Percentiles rank a stretch among this genome's conserved stretches.
Evolutionary conservation across 441 rosid genomes (phyloP).

Genomic region (Eruca vesicaria): DNA sequence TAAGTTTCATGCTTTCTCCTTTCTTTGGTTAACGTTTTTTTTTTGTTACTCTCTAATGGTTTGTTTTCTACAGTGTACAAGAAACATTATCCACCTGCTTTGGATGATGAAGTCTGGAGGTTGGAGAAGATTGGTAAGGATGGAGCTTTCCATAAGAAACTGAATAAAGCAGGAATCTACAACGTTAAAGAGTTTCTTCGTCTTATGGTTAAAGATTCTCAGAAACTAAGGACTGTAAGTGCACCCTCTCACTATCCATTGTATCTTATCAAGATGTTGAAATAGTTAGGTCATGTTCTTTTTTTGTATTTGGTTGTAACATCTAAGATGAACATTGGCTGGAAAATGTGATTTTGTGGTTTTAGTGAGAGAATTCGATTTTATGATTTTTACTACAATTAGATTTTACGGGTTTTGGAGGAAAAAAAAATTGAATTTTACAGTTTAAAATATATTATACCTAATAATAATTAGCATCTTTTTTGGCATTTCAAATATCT

Average conservation of each 20-base stretch:
- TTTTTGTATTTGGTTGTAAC: no score
- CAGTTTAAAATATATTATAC: no score
- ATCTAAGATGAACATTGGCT: no score
- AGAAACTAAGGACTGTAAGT: conserved; percentile 72
- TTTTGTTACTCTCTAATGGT: not conserved
- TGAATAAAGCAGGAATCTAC: conserved; percentile 57
- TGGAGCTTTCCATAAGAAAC: conserved; percentile 91
- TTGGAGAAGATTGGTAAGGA: conserved; percentile 94
- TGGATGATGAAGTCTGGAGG: conserved; percentile 89
- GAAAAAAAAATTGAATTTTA: no score
- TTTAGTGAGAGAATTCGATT: no score
- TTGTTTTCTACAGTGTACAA: conserved; percentile 61
- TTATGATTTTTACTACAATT: no score
- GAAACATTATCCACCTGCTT: conserved; percentile 91
- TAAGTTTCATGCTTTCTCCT: conserved; percentile 29
- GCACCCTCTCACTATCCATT: conserved; percentile 18
- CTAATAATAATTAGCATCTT: no score
- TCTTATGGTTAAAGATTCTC: conserved; percentile 71
- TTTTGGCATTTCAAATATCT: no score
- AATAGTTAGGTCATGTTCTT: no score
- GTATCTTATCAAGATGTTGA: not conserved
- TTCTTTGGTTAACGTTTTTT: not conserved
- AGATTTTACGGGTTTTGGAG: no score
- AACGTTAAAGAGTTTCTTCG: conserved; percentile 76
- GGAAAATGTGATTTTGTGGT: no score